Evolutionary conservation across 257 asterid species (phyloP).

Genomic region (Solanum arcanum): DNA sequence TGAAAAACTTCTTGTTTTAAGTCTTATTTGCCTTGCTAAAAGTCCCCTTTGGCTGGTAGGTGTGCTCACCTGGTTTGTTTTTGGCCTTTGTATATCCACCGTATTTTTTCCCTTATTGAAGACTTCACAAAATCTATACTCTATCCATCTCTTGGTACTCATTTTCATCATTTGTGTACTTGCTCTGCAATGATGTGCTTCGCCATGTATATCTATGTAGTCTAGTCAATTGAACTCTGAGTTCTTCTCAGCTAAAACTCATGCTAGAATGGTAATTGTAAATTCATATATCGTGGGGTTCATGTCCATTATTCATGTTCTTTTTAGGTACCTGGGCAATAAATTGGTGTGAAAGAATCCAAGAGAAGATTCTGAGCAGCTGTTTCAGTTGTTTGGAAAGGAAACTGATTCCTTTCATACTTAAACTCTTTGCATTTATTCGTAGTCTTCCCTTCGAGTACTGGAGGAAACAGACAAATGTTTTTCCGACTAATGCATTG

Average conservation of each 20-base stretch:
- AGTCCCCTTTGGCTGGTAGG: neutral
- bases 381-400: constrained; percentile 37
- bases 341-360: constrained; percentile 11
- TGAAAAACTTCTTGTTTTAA: neutral
- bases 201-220: neutral
- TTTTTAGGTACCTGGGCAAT: neutral
- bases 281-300: neutral
- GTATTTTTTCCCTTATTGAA: neutral
- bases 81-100: neutral
- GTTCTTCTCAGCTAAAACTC: neutral
- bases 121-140: neutral
- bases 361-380: constrained; percentile 45
- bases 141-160: neutral
- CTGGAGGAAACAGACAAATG: constrained; percentile 42
- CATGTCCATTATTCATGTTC: neutral
- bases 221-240: neutral
- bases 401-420: constrained; percentile 26
- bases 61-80: neutral
- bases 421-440: constrained; percentile 24
- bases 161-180: neutral
- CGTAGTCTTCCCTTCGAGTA: constrained; percentile 32
- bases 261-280: neutral
- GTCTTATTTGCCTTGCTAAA: neutral
- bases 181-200: neutral
- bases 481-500: constrained; percentile 24